phyloP scores from a whole-genome alignment of 176 grass and related monocot genomes.

The Raddia guianensis region DNA sequence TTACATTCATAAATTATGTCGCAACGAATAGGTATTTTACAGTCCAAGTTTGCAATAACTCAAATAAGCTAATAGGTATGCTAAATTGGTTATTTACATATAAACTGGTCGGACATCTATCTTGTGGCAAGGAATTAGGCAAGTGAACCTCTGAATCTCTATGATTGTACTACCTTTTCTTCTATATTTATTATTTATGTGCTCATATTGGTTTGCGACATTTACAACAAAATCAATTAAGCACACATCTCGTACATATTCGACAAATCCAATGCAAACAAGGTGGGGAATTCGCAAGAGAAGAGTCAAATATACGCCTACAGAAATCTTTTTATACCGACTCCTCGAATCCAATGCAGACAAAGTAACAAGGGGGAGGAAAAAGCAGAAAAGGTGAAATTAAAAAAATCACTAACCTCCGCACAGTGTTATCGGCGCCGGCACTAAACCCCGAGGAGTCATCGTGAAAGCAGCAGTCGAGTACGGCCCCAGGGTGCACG shows the following conservation, averaged over 20 bases:
- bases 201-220: neutral
- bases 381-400: neutral
- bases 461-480: constrained; percentile 99
- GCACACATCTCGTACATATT: neutral
- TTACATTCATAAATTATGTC: neutral
- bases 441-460: constrained; percentile 91
- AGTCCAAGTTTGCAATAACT: neutral
- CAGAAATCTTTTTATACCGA: neutral
- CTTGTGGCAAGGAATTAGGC: neutral
- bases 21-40: neutral
- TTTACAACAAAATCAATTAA: neutral
- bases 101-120: neutral
- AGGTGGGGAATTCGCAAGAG: too few species aligned
- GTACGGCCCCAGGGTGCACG: constrained; percentile 70
- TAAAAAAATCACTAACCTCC: constrained; percentile 53
- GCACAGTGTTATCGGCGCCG: constrained; percentile 71
- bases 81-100: neutral
- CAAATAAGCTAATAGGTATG: neutral
- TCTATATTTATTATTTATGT: neutral
- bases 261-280: neutral
- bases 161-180: neutral
- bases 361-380: neutral
- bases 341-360: neutral
- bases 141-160: neutral
- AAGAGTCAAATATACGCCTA: neutral